Percentiles rank a stretch among this genome's conserved stretches.
phyloP scores from a whole-genome alignment of 345 rosid species.

The Melaleuca alternifolia region DNA sequence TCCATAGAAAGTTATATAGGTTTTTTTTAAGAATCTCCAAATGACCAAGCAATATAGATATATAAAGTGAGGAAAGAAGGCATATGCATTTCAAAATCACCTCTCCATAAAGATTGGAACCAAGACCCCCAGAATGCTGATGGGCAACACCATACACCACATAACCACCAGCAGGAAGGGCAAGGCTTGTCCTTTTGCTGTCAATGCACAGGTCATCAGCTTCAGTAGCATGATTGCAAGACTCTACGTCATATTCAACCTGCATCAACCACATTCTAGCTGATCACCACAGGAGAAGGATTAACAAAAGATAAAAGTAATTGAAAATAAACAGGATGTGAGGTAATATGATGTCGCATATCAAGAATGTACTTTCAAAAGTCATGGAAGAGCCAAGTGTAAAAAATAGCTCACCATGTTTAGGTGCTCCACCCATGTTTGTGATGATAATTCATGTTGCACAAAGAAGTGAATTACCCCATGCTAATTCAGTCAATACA shows the following conservation, averaged over 20 bases:
- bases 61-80: background rate
- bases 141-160: conserved; percentile 78
- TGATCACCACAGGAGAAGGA: background rate
- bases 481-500: background rate
- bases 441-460: background rate
- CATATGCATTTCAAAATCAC: conserved; percentile 12
- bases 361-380: background rate
- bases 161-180: conserved; percentile 61
- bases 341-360: background rate
- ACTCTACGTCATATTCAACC: conserved; percentile 60
- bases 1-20: background rate
- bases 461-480: background rate
- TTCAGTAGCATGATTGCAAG: conserved; percentile 19
- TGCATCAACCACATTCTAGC: conserved; percentile 6
- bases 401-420: background rate
- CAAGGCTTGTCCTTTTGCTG: conserved; percentile 32
- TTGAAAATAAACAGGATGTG: background rate
- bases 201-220: conserved; percentile 26
- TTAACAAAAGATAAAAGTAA: background rate
- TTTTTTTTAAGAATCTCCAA: background rate
- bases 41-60: background rate
- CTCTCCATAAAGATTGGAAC: conserved; percentile 67
- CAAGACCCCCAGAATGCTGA: conserved; percentile 65
- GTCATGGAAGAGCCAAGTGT: background rate
- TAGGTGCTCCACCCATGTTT: background rate